Conservation (phyloP, 805 yeast species). For the Wickerhamiella occidentalis region DNA sequence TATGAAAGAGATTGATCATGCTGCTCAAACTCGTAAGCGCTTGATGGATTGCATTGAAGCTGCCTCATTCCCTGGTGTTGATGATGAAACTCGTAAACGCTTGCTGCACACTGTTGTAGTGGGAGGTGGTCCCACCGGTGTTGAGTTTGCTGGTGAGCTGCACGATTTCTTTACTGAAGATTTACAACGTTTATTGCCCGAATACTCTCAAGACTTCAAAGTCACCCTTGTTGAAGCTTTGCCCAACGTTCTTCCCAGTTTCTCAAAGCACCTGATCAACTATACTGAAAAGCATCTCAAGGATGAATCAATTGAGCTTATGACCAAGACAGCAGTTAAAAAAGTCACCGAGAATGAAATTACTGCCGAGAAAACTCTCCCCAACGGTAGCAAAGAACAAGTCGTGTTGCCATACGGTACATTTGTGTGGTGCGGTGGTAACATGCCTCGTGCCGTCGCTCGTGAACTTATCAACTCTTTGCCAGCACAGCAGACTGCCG, state of each 20-base stretch:
- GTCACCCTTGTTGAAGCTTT: conserved; percentile 83
- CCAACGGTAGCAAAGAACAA: conserved; percentile 52
- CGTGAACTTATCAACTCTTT: conserved; percentile 53
- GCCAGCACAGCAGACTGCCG: conserved; percentile 52
- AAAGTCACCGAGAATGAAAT: conserved; percentile 63
- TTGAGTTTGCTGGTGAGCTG: conserved; percentile 91
- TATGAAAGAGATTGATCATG: conserved; percentile 82
- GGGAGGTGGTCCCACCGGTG: conserved; percentile 99
- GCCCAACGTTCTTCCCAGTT: conserved; percentile 64
- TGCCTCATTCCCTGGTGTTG: conserved; percentile 58
- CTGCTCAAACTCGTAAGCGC: conserved; percentile 68
- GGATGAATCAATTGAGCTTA: conserved; percentile 55
- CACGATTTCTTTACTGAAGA: conserved; percentile 92
- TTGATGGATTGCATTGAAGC: conserved; percentile 82
- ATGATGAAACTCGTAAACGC: conserved; percentile 70
- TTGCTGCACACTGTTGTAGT: conserved; percentile 81
- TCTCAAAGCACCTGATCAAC: conserved; percentile 34
- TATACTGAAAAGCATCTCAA: conserved; percentile 72
- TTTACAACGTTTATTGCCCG: conserved; percentile 79
- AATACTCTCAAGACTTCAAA: conserved; percentile 64
- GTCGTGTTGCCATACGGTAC: conserved; percentile 76
- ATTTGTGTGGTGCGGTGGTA: conserved; percentile 96
- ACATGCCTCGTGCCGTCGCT: conserved; percentile 71
- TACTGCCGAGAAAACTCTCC: conserved; percentile 53
- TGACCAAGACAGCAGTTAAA: conserved; percentile 79